Percentiles rank a stretch among this genome's conserved stretches.
phyloP scores from a whole-genome alignment of 352 stramenopile genomes.

The Pythium aristosporum region DNA sequence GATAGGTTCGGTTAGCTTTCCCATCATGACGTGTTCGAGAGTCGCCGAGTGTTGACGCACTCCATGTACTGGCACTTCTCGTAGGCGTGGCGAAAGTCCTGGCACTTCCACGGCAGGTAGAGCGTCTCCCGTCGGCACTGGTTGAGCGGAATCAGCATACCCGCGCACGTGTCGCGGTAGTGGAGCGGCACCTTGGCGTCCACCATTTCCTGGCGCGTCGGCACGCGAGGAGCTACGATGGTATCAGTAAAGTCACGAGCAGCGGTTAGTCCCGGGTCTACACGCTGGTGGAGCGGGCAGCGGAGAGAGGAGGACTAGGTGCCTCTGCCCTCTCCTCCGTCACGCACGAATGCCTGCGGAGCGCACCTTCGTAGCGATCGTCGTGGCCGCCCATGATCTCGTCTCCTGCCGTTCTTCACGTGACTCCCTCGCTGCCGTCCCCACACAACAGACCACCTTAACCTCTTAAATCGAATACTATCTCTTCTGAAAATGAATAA shows the following conservation, averaged over 20 bases:
- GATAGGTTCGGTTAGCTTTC: not conserved
- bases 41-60: conserved; percentile 25
- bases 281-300: not conserved
- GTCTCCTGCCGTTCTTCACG: conserved; percentile 15
- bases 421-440: conserved; percentile 13
- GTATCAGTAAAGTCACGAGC: not conserved
- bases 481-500: not conserved
- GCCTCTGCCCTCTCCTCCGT: not conserved
- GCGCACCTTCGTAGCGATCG: conserved; percentile 66
- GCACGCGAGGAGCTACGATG: conserved; percentile 60
- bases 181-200: conserved; percentile 92
- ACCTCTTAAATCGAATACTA: conserved; percentile 14
- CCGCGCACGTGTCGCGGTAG: conserved; percentile 95
- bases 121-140: conserved; percentile 93
- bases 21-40: not conserved
- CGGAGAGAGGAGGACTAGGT: not conserved
- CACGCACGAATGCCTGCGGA: not conserved
- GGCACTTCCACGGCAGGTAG: conserved; percentile 95
- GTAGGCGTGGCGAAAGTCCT: conserved; percentile 97
- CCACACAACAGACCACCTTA: conserved; percentile 27
- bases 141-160: conserved; percentile 95
- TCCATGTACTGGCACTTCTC: conserved; percentile 98
- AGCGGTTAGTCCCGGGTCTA: not conserved
- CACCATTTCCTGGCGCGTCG: conserved; percentile 91
- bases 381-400: conserved; percentile 65